Conservation (phyloP, 805 yeast species). For the Metschnikowia sp. region DNA sequence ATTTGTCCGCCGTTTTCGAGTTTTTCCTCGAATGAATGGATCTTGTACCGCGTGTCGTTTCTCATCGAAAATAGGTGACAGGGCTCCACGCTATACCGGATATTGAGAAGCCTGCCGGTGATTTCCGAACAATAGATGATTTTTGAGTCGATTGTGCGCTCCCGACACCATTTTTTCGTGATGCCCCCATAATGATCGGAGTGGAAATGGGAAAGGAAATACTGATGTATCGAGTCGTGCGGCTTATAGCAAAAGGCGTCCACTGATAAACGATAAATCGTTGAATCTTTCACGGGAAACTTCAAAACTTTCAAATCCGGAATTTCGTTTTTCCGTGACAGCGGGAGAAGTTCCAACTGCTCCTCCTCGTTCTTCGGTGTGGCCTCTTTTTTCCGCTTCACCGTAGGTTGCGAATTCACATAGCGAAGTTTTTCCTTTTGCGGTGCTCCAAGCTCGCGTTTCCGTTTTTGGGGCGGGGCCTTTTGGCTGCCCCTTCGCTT, state of each 20-base stretch:
- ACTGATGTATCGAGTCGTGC: conserved; percentile 44
- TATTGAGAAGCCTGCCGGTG: conserved; percentile 56
- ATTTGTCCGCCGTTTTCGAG: conserved; percentile 17
- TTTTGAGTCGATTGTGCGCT: conserved; percentile 46
- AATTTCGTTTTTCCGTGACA: conserved; percentile 30
- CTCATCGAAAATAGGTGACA: conserved; percentile 41
- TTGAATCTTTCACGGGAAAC: conserved; percentile 27
- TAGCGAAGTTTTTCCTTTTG: conserved; percentile 12
- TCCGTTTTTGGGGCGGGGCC: background rate
- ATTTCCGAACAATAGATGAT: conserved; percentile 68
- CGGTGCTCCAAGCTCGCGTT: conserved; percentile 7
- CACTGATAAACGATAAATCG: conserved; percentile 46
- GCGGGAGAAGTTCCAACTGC: conserved; percentile 11
- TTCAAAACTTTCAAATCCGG: conserved; percentile 54
- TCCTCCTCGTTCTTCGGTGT: conserved; percentile 5
- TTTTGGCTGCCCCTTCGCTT: background rate
- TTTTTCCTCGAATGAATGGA: conserved; percentile 14
- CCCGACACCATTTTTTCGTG: conserved; percentile 64
- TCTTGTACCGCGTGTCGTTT: conserved; percentile 39
- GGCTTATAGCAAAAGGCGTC: conserved; percentile 62
- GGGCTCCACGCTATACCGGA: conserved; percentile 53
- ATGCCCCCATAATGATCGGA: conserved; percentile 93
- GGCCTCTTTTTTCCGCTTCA: conserved; percentile 8
- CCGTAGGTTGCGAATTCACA: conserved; percentile 7
- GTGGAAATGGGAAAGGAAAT: conserved; percentile 82